Base-by-base conservation (phyloP, 176 grass and related monocot species). In the Eleusine indica region DNA sequence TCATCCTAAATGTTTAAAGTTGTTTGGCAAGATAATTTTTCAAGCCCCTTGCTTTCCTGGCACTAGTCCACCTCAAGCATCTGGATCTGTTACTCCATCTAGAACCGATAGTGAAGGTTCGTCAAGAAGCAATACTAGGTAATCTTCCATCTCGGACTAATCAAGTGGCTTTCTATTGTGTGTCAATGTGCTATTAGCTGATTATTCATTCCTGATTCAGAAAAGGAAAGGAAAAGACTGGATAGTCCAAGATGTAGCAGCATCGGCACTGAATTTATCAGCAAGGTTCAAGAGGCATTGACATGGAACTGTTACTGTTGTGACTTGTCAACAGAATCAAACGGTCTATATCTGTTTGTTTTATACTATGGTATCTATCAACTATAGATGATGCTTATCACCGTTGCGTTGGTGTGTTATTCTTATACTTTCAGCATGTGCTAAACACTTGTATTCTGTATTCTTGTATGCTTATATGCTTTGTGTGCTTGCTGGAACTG, bases 1-100 rank as follows among this genome's bases (percentile, higher is more conserved):
- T 48, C 43, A 65, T 38, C 64, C 88, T 4, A 62, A 73, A 17
- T 79, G 87, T 80, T 58, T 88, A 29, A 84, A 69, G 70, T 83
- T 94, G 15, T 91, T 94, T 73, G 91, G 88, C 43, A 72, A 83
- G 81, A 83, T 91, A 48, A 79, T 91, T 41, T 77, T 60, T 60
- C 68, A 80, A 77, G 38, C 79, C 6, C 21, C 56, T 7, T 4
- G 4, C 39, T 54, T 43, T 9, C 75, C 79, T 51, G 44, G 86
- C 17, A 29, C 73, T 6, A 87, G 78, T 64, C 52, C 56, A 9
- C 56, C 21, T 62, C 91, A 78, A 58, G 81, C 70, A 67, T 71
- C 81, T 43, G 38, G 72, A 22, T 1, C 67, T 57, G 42, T 68
- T 64, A 51, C 68, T 9, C 73, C 77, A 74, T 52, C 81, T 77